phyloP scores from a whole-genome alignment of 2,329 filamentous ascomycete species.

The Penicillium rolfsii region DNA sequence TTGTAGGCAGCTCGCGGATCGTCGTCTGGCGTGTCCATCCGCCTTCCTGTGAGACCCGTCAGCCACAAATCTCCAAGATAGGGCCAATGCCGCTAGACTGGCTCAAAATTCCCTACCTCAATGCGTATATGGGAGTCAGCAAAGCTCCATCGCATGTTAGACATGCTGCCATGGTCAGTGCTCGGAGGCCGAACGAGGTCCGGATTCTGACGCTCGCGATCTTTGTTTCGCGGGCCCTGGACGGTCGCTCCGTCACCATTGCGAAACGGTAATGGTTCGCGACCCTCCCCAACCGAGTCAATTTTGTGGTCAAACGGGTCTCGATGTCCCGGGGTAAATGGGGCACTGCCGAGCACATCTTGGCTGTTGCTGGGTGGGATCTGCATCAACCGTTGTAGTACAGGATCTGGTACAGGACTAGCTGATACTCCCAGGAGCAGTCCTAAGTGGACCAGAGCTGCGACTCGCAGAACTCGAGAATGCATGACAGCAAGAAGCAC shows the following conservation, averaged over 20 bases:
- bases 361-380: conserved; percentile 25
- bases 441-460: conserved; percentile 5
- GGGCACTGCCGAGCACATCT: conserved; percentile 42
- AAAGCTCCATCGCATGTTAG: conserved; percentile 74
- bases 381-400: conserved; percentile 42
- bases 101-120: conserved; percentile 55
- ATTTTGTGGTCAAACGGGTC: conserved; percentile 67
- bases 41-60: conserved; percentile 58
- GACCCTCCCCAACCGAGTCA: conserved; percentile 61
- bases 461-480: conserved; percentile 1
- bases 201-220: conserved; percentile 69
- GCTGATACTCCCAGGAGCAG: conserved; percentile 9
- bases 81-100: background rate
- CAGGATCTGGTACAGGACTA: conserved; percentile 19
- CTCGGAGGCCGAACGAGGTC: conserved; percentile 72
- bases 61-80: background rate
- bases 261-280: conserved; percentile 68
- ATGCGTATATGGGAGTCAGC: conserved; percentile 67
- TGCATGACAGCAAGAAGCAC: background rate
- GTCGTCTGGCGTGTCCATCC: conserved; percentile 75
- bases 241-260: conserved; percentile 68
- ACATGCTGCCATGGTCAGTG: conserved; percentile 71
- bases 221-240: conserved; percentile 70
- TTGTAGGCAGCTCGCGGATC: conserved; percentile 40
- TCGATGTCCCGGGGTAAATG: conserved; percentile 63